These are phyloP conservation scores for Picea glauca DNA, from an alignment of 75 land plant species.

Conservation along the genomic window DNA sequence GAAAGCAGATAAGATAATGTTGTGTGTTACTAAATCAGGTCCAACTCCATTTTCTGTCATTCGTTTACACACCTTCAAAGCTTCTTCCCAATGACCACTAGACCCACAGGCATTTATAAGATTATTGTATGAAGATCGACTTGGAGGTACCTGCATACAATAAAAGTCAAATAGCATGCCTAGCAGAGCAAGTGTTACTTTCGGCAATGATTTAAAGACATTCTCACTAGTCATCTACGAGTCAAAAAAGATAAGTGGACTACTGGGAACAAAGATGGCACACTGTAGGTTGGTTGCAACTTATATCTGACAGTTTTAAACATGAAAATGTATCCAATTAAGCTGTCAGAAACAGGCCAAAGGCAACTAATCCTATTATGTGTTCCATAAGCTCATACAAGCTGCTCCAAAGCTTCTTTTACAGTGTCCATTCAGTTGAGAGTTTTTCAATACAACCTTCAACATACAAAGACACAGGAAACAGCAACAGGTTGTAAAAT, in stretches of 20 bases:
- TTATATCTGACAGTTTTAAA: background rate
- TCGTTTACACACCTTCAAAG: slow-evolving; percentile 73
- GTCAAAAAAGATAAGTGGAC: background rate
- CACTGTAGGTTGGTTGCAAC: background rate
- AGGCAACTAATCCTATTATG: background rate
- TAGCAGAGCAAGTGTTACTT: background rate
- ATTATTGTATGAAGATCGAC: slow-evolving; percentile 84
- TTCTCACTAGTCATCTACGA: slow-evolving; percentile 1
- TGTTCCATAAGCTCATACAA: background rate
- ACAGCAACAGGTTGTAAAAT: background rate
- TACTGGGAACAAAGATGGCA: background rate
- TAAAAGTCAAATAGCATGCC: slow-evolving; percentile 1
- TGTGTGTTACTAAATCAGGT: slow-evolving; percentile 92
- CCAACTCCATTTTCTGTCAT: slow-evolving; percentile 99
- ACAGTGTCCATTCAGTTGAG: background rate
- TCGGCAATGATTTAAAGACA: background rate
- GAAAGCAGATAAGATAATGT: slow-evolving; percentile 79
- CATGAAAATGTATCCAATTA: background rate
- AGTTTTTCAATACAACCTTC: background rate
- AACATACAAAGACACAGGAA: background rate
- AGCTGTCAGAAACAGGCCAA: background rate
- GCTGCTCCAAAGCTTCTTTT: background rate
- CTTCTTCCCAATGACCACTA: slow-evolving; percentile 85
- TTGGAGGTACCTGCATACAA: slow-evolving; percentile 80
- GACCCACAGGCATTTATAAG: slow-evolving; percentile 91